Evolutionary conservation across 1,284 basidiomycete genomes (phyloP).

Genomic region (Meira miltonrushii): DNA sequence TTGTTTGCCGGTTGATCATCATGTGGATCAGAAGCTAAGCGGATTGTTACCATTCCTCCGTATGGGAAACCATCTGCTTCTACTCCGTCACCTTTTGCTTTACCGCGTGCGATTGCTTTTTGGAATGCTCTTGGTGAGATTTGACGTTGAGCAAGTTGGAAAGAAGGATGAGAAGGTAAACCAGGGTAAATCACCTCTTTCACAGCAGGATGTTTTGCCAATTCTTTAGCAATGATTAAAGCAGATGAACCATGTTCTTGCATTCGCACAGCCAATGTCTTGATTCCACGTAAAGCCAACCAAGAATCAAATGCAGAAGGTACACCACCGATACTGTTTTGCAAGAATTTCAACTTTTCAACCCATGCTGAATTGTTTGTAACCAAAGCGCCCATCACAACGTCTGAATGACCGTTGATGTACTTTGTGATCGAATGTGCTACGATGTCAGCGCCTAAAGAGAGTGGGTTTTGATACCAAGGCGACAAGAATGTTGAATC

Average conservation of each 20-base stretch:
- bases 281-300: constrained; percentile 83
- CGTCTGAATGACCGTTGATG: constrained; percentile 84
- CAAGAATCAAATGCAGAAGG: constrained; percentile 85
- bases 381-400: constrained; percentile 44
- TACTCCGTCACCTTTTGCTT: constrained; percentile 3
- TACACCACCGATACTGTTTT: constrained; percentile 83
- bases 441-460: constrained; percentile 77
- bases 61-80: constrained; percentile 32
- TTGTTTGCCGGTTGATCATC: constrained; percentile 58
- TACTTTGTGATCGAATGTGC: constrained; percentile 70
- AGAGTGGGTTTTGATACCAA: constrained; percentile 81
- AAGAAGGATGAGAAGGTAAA: constrained; percentile 38
- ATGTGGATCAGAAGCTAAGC: constrained; percentile 33
- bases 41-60: constrained; percentile 57
- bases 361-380: constrained; percentile 37
- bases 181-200: constrained; percentile 83
- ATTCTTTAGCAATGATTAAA: constrained; percentile 66
- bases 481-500: constrained; percentile 65
- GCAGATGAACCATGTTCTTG: constrained; percentile 80
- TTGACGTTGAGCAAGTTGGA: constrained; percentile 34
- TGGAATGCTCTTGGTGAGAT: constrained; percentile 31
- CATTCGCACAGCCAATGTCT: constrained; percentile 67
- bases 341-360: constrained; percentile 65
- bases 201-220: constrained; percentile 61
- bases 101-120: neutral